Evolutionary conservation across 2,329 filamentous ascomycete species (phyloP), one percentile per base, ranked within the genome.

Genomic region (Parascedosporium putredinis): DNA sequence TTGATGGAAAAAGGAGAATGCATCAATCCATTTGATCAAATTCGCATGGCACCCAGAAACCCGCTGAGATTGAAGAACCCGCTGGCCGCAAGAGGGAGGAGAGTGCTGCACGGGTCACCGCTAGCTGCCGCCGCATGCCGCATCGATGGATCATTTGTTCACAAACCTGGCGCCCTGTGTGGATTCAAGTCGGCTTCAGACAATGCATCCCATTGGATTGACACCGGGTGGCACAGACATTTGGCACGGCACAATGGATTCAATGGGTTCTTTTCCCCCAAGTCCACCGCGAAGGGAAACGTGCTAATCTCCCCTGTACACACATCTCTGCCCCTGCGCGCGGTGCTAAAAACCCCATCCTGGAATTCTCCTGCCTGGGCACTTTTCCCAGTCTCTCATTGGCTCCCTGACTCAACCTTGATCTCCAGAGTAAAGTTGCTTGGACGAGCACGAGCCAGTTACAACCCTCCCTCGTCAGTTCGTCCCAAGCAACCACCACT

Each of bases 1-100:
- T 42, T 42, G 38, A 22, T 42, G 38, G 38, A 42, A 42, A 42
- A 20, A 20, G 20, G 38, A 42, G n/a, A n/a, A n/a, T n/a, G n/a
- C n/a, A n/a, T n/a, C n/a, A n/a, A 20, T 20, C 16, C 20, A 20
- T 42, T 10, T 16, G 18, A 42, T 10, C 18, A 14, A 20, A 42
- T 8, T 36, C 14, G 6, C 38, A 20, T 16, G 4, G 20, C n/a
- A n/a, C n/a, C n/a, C n/a, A n/a, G n/a, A n/a, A n/a, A n/a, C n/a
- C 27, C 27, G 27, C 27, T 31, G 7, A 31, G 27, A 31, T 12
- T 31, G 27, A 12, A 12, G 27, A 31, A n/a, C n/a, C n/a, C n/a
- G n/a, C n/a, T n/a, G n/a, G n/a, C n/a, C n/a, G n/a, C n/a, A n/a
- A n/a, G n/a, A n/a, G n/a, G n/a, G n/a, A n/a, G n/a, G n/a, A n/a